These are phyloP conservation scores for Leccinum huronense DNA, from an alignment of 1,284 basidiomycete species.

Conservation along the genomic window DNA sequence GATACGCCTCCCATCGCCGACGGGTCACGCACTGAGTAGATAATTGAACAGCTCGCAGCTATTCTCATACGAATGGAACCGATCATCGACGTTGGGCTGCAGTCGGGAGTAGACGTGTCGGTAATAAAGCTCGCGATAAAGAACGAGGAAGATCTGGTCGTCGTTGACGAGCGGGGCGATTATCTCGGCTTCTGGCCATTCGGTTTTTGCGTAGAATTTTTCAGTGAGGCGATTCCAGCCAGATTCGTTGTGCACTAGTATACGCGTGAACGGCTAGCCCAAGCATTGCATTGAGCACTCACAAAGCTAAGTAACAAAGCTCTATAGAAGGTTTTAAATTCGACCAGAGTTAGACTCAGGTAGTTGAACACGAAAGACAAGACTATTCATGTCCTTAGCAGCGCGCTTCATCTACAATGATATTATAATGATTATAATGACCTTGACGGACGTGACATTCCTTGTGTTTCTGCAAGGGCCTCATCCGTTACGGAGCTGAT, in stretches of 20 bases:
- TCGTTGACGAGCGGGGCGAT: constrained; percentile 94
- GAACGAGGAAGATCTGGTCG: constrained; percentile 92
- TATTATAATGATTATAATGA: too few species aligned
- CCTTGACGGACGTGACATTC: too few species aligned
- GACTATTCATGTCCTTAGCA: too few species aligned
- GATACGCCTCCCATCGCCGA: neutral
- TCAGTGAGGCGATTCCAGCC: constrained; percentile 97
- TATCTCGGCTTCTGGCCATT: constrained; percentile 97
- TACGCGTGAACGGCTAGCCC: too few species aligned
- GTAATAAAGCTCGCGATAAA: constrained; percentile 95
- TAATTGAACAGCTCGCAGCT: constrained; percentile 98
- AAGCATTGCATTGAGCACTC: too few species aligned
- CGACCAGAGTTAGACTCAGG: too few species aligned
- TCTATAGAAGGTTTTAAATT: too few species aligned
- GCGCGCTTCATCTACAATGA: too few species aligned
- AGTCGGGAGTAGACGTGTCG: constrained; percentile 95
- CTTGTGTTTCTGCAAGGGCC: too few species aligned
- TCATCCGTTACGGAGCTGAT: too few species aligned
- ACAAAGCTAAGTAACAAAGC: too few species aligned
- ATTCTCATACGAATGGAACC: constrained; percentile 98
- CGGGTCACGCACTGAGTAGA: constrained; percentile 60
- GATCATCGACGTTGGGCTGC: constrained; percentile 94
- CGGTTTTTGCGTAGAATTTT: constrained; percentile 90
- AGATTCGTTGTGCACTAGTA: constrained; percentile 58
- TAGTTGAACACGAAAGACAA: too few species aligned